These are phyloP conservation scores for Saccharomyces paradoxus DNA, from an alignment of 805 yeast genomes.

Conservation along the genomic window DNA sequence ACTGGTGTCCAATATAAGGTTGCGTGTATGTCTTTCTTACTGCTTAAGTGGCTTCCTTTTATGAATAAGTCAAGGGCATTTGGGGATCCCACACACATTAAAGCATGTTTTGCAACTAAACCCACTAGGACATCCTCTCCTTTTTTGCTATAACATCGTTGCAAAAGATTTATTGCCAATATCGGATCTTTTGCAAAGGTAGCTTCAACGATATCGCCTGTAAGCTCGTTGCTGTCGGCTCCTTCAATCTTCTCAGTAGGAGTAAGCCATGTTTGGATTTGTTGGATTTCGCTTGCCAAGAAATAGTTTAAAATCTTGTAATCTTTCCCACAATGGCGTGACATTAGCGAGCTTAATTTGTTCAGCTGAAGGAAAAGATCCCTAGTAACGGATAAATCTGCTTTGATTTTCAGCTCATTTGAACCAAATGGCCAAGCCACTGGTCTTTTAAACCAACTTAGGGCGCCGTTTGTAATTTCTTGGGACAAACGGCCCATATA, in stretches of 20 bases:
- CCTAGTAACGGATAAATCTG: conserved; percentile 55
- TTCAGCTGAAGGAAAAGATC: conserved; percentile 36
- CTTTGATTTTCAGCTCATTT: conserved; percentile 58
- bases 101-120: conserved; percentile 49
- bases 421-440: conserved; percentile 78
- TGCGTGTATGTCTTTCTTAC: conserved; percentile 22
- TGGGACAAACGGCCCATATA: conserved; percentile 36
- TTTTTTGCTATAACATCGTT: conserved; percentile 37
- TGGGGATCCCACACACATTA: conserved; percentile 31
- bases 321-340: conserved; percentile 36
- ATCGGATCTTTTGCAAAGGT: conserved; percentile 65
- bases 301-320: conserved; percentile 51
- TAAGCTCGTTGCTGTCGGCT: conserved; percentile 32
- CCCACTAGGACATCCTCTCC: conserved; percentile 32
- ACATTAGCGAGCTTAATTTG: conserved; percentile 13
- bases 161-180: conserved; percentile 62
- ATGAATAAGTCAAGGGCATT: conserved; percentile 16
- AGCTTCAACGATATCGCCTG: conserved; percentile 34
- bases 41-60: background rate
- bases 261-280: conserved; percentile 69
- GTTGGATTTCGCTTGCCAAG: conserved; percentile 66
- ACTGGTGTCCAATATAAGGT: conserved; percentile 65
- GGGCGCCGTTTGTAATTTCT: conserved; percentile 52
- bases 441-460: conserved; percentile 68
- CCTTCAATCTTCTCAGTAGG: conserved; percentile 26